A percentile compares a stretch with the other conserved stretches of the same genome.
Evolutionary conservation across 306 rosid genomes (phyloP).

Genomic region (Quercus robur): DNA sequence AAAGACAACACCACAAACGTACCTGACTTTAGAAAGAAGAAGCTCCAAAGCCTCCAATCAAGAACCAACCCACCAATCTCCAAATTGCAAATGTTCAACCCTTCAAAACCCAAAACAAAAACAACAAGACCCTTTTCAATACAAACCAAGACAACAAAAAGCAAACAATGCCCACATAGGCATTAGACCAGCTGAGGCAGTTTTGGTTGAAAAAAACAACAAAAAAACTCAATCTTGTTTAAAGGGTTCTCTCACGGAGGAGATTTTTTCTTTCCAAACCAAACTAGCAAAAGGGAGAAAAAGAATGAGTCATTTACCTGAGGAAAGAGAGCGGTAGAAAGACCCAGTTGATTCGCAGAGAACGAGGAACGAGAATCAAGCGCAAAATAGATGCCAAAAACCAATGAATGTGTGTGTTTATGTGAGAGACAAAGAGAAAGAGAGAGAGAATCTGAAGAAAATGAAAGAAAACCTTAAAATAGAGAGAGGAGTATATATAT

Average conservation of each 20-base stretch:
- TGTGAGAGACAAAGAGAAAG: constrained; percentile 3
- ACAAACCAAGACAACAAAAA: not conserved
- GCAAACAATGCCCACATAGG: not conserved
- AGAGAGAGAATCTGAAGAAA: not conserved
- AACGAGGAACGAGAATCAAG: constrained; percentile 13
- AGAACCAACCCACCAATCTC: not conserved
- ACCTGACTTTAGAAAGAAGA: not conserved
- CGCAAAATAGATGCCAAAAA: constrained; percentile 12
- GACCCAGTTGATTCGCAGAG: not conserved
- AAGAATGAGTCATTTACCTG: constrained; percentile 9
- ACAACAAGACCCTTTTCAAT: not conserved
- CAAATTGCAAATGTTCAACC: constrained; percentile 10
- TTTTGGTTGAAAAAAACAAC: constrained; percentile 2
- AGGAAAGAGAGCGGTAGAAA: not conserved
- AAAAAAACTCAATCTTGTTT: not conserved
- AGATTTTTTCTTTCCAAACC: not conserved
- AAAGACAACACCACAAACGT: not conserved
- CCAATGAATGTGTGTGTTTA: constrained; percentile 20
- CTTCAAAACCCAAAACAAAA: constrained; percentile 7
- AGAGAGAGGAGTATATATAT: constrained; percentile 38
- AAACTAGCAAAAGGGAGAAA: not conserved
- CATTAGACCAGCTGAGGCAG: not conserved
- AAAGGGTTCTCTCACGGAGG: constrained; percentile 7
- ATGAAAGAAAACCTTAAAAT: not conserved
- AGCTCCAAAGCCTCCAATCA: not conserved